Evolutionary conservation across 2,329 filamentous ascomycete species (phyloP).

Genomic region (Sclerotinia nivalis): DNA sequence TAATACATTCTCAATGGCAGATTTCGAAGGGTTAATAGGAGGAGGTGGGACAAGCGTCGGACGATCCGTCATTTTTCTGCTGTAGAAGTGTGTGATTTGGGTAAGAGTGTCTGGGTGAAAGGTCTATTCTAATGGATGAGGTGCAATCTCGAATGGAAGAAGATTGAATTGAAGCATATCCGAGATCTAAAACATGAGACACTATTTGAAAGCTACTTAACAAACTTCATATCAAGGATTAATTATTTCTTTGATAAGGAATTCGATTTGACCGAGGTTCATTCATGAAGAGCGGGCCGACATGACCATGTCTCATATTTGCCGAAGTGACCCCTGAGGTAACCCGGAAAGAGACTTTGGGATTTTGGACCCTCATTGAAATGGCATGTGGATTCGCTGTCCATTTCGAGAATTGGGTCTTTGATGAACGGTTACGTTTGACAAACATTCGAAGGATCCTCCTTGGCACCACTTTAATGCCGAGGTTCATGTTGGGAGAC

Average conservation of each 20-base stretch:
- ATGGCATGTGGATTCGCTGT: not conserved
- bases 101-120: not conserved
- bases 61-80: constrained; percentile 38
- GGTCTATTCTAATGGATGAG: not conserved
- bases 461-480: not conserved
- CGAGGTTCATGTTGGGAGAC: not conserved
- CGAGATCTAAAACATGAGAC: not conserved
- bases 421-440: not conserved
- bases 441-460: not conserved
- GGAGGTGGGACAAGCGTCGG: constrained; percentile 74
- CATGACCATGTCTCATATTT: not conserved
- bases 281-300: not conserved
- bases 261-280: constrained; percentile 13
- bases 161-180: not conserved
- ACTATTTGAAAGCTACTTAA: not conserved
- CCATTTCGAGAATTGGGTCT: not conserved
- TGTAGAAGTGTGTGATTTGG: not conserved
- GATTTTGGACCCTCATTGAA: not conserved
- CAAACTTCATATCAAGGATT: not conserved
- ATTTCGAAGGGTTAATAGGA: constrained; percentile 68
- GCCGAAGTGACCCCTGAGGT: constrained; percentile 7
- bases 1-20: constrained; percentile 84
- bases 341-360: not conserved
- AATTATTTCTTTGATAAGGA: constrained; percentile 10
- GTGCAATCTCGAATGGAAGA: not conserved